Evolutionary conservation across 306 rosid genomes (phyloP).

Genomic region (Castanopsis chinensis): DNA sequence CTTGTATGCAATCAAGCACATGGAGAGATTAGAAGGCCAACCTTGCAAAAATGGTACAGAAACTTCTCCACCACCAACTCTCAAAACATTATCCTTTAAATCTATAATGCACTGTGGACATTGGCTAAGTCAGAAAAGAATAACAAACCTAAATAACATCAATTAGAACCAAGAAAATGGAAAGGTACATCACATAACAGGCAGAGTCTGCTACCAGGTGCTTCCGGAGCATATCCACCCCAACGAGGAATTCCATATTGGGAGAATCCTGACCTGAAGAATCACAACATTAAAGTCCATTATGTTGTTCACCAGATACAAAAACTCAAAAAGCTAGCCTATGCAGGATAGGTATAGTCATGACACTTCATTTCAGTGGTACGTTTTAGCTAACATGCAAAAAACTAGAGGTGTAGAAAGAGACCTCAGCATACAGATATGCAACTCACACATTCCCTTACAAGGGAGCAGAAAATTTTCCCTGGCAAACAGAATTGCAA

Average conservation of each 20-base stretch:
- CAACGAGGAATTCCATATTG: constrained; percentile 95
- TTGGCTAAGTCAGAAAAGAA: constrained; percentile 22
- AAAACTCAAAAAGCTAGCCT: not conserved
- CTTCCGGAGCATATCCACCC: constrained; percentile 97
- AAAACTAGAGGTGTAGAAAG: not conserved
- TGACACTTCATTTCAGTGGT: not conserved
- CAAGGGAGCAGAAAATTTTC: not conserved
- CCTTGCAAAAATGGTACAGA: constrained; percentile 96
- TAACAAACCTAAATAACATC: constrained; percentile 1
- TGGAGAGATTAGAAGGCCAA: constrained; percentile 29
- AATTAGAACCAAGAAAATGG: constrained; percentile 14
- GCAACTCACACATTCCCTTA: not conserved
- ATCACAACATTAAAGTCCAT: constrained; percentile 15
- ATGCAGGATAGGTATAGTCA: not conserved
- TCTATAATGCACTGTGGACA: constrained; percentile 83
- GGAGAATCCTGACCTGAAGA: constrained; percentile 90
- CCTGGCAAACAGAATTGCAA: not conserved
- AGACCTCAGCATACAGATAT: not conserved
- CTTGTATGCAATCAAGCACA: not conserved
- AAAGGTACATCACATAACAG: not conserved
- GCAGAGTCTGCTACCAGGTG: constrained; percentile 74
- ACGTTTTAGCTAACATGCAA: not conserved
- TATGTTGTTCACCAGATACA: not conserved
- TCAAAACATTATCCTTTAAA: constrained; percentile 75
- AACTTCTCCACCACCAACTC: constrained; percentile 99